Conservation (phyloP, 2,329 filamentous ascomycete genomes). For the Botrytis galanthina region DNA sequence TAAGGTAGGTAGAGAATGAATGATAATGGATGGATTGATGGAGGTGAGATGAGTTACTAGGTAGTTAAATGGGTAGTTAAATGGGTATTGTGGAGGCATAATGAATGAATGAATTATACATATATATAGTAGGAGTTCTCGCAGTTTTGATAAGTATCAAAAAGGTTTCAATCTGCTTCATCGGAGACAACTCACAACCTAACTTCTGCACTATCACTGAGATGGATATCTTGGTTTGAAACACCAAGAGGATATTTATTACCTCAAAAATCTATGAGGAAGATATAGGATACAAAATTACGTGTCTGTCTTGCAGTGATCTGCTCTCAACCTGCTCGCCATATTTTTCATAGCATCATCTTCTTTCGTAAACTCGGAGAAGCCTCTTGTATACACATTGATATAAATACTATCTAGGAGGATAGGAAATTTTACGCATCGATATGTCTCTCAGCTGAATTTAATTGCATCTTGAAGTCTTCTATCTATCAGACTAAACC, state of each 20-base stretch:
- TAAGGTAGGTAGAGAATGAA: not conserved
- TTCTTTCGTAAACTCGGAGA: not conserved
- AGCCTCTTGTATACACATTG: not conserved
- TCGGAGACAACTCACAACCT: not conserved
- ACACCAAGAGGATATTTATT: not conserved
- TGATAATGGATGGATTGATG: not conserved
- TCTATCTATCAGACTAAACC: fast-evolving
- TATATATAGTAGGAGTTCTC: not conserved
- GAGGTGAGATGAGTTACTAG: not conserved
- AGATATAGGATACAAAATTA: not conserved
- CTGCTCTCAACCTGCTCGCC: not conserved
- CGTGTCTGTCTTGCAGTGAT: not conserved
- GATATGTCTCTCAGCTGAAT: not conserved
- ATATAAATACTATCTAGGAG: not conserved
- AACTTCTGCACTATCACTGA: not conserved
- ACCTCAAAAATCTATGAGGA: not conserved
- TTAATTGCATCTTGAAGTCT: not conserved
- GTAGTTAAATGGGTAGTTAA: not conserved
- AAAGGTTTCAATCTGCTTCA: too few relatives aligned
- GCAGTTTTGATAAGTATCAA: too few relatives aligned
- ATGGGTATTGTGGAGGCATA: not conserved
- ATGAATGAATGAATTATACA: too few relatives aligned
- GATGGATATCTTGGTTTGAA: not conserved
- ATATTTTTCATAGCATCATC: not conserved
- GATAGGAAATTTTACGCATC: not conserved